These are phyloP conservation scores for Trichoderma hamatum DNA, from an alignment of 2,329 filamentous ascomycete genomes.

Conservation along the genomic window DNA sequence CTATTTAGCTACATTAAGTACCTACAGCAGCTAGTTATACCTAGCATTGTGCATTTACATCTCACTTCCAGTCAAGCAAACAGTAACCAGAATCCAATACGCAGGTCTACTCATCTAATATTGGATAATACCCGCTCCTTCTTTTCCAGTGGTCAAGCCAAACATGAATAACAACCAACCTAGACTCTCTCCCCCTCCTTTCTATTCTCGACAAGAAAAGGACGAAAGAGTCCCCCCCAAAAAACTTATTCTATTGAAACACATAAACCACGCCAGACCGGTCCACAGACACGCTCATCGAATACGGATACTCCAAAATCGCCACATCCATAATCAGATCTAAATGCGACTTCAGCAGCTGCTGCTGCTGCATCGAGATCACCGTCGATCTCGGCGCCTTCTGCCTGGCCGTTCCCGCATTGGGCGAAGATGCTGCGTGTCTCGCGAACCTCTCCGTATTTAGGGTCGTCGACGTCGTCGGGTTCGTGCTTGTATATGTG, in stretches of 20 bases:
- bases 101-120: not conserved
- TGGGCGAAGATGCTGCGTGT: conserved; percentile 39
- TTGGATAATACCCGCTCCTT: not conserved
- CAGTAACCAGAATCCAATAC: not conserved
- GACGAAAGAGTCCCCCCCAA: not conserved
- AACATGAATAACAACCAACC: not conserved
- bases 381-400: conserved; percentile 71
- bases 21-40: not conserved
- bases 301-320: conserved; percentile 86
- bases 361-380: conserved; percentile 85
- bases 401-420: conserved; percentile 37
- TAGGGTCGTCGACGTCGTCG: conserved; percentile 64
- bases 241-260: conserved; percentile 55
- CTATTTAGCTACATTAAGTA: not conserved
- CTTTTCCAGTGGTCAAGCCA: conserved; percentile 7
- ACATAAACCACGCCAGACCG: conserved; percentile 87
- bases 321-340: conserved; percentile 87
- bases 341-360: conserved; percentile 81
- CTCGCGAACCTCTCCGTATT: conserved; percentile 65
- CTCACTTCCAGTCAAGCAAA: not conserved
- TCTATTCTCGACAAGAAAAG: not conserved
- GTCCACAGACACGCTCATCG: conserved; percentile 91
- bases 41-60: not conserved
- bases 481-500: conserved; percentile 68
- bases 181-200: not conserved